Conservation (phyloP, 208 protist genomes). For the Acanthamoeba castellanii region DNA sequence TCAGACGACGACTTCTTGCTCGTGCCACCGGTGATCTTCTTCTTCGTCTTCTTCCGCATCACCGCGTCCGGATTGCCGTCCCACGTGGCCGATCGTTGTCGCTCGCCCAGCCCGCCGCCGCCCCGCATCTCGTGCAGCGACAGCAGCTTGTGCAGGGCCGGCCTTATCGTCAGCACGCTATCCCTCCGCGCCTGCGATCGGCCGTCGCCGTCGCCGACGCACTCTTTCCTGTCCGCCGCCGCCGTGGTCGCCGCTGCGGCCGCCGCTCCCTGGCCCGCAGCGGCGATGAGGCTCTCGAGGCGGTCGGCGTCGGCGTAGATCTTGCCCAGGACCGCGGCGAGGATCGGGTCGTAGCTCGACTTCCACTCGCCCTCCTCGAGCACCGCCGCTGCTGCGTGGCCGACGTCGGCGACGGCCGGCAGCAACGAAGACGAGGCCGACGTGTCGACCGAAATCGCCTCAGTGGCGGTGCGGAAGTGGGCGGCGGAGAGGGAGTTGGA, state of each 20-base stretch:
- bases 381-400: neutral
- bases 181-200: neutral
- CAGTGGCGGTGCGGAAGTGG: neutral
- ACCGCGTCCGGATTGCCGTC: neutral
- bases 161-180: neutral
- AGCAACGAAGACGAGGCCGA: neutral
- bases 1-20: neutral
- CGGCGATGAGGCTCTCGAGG: neutral
- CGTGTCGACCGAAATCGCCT: neutral
- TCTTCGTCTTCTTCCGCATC: neutral
- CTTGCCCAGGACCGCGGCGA: constrained; percentile 6
- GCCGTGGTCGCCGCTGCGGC: neutral
- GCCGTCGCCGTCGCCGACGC: neutral
- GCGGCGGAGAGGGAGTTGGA: neutral
- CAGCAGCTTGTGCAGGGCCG: neutral
- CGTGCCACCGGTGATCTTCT: neutral
- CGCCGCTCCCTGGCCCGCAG: neutral
- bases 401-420: neutral
- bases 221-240: neutral
- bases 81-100: neutral
- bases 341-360: constrained; percentile 6
- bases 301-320: constrained; percentile 14
- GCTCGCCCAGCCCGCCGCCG: neutral
- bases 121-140: neutral
- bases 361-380: neutral